Evolutionary conservation across 805 yeast genomes (phyloP).

Genomic region (Zygosaccharomyces gambellarensis): DNA sequence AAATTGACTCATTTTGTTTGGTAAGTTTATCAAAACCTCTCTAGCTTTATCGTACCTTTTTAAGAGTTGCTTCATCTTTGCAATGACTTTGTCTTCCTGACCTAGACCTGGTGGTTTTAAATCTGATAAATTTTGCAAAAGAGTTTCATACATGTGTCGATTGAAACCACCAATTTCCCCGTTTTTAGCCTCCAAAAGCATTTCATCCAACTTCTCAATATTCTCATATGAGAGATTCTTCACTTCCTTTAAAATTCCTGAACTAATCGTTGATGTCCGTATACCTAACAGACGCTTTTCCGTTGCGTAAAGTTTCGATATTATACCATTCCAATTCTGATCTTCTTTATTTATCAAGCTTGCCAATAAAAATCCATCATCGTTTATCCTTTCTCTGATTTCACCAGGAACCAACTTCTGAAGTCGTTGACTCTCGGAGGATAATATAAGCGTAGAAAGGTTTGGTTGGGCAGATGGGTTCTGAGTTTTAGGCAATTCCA

Average conservation of each 20-base stretch:
- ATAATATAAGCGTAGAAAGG: conserved; percentile 19
- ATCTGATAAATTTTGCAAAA: conserved; percentile 23
- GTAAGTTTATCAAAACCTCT: not conserved
- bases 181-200: conserved; percentile 20
- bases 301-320: conserved; percentile 17
- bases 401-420: conserved; percentile 19
- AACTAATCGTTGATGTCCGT: conserved; percentile 7
- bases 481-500: not conserved
- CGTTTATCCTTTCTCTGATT: conserved; percentile 19
- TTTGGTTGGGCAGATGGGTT: not conserved
- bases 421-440: conserved; percentile 14
- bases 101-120: conserved; percentile 4
- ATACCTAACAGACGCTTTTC: conserved; percentile 15
- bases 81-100: conserved; percentile 12
- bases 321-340: conserved; percentile 29
- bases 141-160: conserved; percentile 22
- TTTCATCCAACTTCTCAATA: conserved; percentile 24
- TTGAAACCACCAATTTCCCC: conserved; percentile 14
- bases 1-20: conserved; percentile 15
- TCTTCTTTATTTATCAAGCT: conserved; percentile 21
- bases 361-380: conserved; percentile 22
- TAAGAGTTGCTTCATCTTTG: conserved; percentile 21
- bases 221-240: conserved; percentile 22
- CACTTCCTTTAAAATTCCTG: conserved; percentile 11
- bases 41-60: conserved; percentile 18